Evolutionary conservation across 2,329 filamentous ascomycete species (phyloP).

Genomic region (Ascochyta fabae): DNA sequence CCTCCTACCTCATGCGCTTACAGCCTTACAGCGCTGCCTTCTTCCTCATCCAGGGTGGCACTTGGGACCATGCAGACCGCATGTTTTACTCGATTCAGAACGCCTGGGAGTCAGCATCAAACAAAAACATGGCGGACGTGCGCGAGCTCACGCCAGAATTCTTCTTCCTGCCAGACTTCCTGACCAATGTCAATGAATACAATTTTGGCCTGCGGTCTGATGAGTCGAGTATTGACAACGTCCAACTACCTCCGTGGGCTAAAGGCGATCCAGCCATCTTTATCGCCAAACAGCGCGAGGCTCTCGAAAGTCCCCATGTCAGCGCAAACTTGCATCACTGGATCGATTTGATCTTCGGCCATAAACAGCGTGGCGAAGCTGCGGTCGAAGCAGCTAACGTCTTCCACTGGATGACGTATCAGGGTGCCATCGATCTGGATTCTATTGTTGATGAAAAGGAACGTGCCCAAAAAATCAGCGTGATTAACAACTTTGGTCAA

Average conservation of each 20-base stretch:
- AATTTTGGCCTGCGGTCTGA: slow-evolving; percentile 90
- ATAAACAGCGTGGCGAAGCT: slow-evolving; percentile 90
- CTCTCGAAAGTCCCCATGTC: slow-evolving; percentile 90
- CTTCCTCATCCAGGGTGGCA: slow-evolving; percentile 90
- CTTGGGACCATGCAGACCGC: slow-evolving; percentile 93
- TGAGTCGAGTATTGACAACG: slow-evolving; percentile 80
- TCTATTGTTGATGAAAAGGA: slow-evolving; percentile 88
- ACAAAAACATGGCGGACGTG: slow-evolving; percentile 90
- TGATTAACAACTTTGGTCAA: slow-evolving; percentile 98
- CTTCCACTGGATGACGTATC: slow-evolving; percentile 94
- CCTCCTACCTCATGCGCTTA: slow-evolving; percentile 91
- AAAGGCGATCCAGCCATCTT: slow-evolving; percentile 96
- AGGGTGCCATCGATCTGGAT: slow-evolving; percentile 90
- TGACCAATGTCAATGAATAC: slow-evolving; percentile 92
- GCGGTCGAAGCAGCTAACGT: slow-evolving; percentile 92
- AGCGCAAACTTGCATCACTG: slow-evolving; percentile 88
- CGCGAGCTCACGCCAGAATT: slow-evolving; percentile 96
- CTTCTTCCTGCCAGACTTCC: slow-evolving; percentile 93
- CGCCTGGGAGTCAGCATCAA: slow-evolving; percentile 89
- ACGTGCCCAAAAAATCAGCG: slow-evolving; percentile 85
- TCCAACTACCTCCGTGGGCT: slow-evolving; percentile 92
- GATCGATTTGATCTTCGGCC: slow-evolving; percentile 96
- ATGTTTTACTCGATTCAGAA: slow-evolving; percentile 93
- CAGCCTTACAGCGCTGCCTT: slow-evolving; percentile 98
- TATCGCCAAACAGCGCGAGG: slow-evolving; percentile 93